Base-by-base conservation (phyloP, 2,329 filamentous ascomycete species). In the Aspergillus sp. region DNA sequence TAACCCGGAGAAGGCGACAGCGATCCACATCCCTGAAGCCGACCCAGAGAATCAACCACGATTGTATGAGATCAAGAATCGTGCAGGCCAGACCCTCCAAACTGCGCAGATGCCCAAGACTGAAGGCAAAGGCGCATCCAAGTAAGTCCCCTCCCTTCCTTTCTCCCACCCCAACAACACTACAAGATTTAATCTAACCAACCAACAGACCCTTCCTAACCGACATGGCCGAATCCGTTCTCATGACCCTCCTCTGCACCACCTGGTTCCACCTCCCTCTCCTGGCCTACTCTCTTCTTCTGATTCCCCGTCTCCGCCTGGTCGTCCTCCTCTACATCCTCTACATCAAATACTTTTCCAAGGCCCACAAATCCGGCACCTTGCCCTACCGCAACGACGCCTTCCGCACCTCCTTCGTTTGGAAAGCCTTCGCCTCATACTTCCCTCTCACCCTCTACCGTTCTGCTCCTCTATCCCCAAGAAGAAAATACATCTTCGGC, bases 401-500 rank as follows among this genome's bases (percentile, higher is more conserved):
- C 70, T 79, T 91, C 64, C 87, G 91, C n/a, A 84, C 81, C 12
- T 82, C 87, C 52, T 84, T 84, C 41, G 75, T 94, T 36, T 96
- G 91, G 91, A 88, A 84, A 23, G 84, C 92, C 50, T 96, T 94
- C 70, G 90, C 89, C 30, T 88, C 85, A 5, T 96, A 96, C 79
- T 96, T 92, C 72, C 92, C 92, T 1, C 89, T 91, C 43, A 84
- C 84, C 55, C 82, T 96, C 12, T 91, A 96, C 79, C 90, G 92
- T 68, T 92, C 89, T 1, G 82, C 87, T 63, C 84, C 89, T 54
- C 84, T 96, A 5, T 84, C 89, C n/a, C 84, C 91, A 0, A 89
- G 87, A 2, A 82, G 90, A 63, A 93, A 92, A 74, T 96, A 96
- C 78, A 90, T 96, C 64, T 90, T 96, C 68, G 91, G 91, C 30